Evolutionary conservation across 257 asterid species (phyloP), one percentile per base, ranked within the genome.

Genomic region (Penstemon eatonii): DNA sequence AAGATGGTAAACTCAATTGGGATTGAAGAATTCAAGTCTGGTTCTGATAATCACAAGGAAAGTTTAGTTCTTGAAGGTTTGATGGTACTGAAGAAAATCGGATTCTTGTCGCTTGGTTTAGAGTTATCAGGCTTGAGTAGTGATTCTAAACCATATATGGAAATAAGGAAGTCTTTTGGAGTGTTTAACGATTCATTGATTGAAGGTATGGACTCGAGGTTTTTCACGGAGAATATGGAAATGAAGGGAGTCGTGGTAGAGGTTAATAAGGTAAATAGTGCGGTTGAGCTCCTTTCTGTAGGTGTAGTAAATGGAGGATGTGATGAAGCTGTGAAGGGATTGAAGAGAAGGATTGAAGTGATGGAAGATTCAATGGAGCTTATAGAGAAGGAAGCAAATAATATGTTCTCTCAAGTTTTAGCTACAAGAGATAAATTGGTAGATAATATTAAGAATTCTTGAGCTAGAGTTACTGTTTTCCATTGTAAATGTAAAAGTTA

Each of bases 351-450:
- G 53, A 50, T 86, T 82, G 75, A 79, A 45, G 72, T 18, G 74
- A 61, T 86, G 47, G 89, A 78, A 40, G 67, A 53, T 33, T 60
- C 69, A 45, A 67, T 91, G 39, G 66, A 73, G 52, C 69, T 56
- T 4, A 50, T 82, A 2, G 84, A 77, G 67, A 82, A 81, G 79
- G 76, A 79, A 72, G 69, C 78, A 12, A 67, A 78, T 63, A 8
- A 10, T 54, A 66, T 91, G 39, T 90, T 88, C 77, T 81, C 89
- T 43, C 64, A 73, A 46, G 76, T 82, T 60, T 70, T 91, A 38
- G 81, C 63, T 36, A 69, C 82, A 56, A 86, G 97, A 76, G 76
- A 79, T 71, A 74, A 85, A 75, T 68, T 85, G 83, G 65, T 91
- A 0, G 86, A 75, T 41, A 71, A 66, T 51, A 15, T 84, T 67